Conservation (phyloP, 2,329 filamentous ascomycete species). For the Fusarium sp. region DNA sequence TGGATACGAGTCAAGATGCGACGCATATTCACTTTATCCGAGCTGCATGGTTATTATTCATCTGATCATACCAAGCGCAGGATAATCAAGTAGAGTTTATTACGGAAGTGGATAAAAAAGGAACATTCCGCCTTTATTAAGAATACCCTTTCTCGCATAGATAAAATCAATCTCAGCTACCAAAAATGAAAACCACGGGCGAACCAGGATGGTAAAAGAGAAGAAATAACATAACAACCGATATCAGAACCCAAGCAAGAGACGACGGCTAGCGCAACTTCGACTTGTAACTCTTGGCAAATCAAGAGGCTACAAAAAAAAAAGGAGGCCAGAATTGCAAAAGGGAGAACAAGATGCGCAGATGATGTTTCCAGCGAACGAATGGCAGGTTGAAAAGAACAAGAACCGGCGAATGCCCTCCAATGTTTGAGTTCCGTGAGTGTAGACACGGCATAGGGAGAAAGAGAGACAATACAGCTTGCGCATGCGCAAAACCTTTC, state of each 20-base stretch:
- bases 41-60: background rate
- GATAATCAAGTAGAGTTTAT: background rate
- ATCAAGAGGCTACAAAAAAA: constrained; percentile 9
- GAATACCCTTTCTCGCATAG: constrained; percentile 45
- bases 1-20: background rate
- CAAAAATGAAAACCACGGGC: constrained; percentile 27
- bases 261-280: constrained; percentile 12
- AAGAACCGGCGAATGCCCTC: constrained; percentile 27
- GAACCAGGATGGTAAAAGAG: constrained; percentile 40
- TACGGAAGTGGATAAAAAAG: constrained; percentile 24
- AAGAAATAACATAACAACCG: constrained; percentile 31
- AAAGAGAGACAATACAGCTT: constrained; percentile 42
- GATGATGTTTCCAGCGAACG: constrained; percentile 13
- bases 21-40: background rate
- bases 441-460: constrained; percentile 10
- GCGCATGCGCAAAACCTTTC: constrained; percentile 38
- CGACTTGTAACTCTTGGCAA: constrained; percentile 3
- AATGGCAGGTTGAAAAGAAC: constrained; percentile 11
- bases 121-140: constrained; percentile 50
- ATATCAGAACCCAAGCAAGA: constrained; percentile 39
- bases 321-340: constrained; percentile 11
- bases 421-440: constrained; percentile 12
- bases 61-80: background rate
- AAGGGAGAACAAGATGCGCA: constrained; percentile 11
- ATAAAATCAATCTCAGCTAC: constrained; percentile 34